Evolutionary conservation across 768 basidiomycete genomes (phyloP), one percentile per base, ranked within the genome.

Genomic region (Serendipita sp.): DNA sequence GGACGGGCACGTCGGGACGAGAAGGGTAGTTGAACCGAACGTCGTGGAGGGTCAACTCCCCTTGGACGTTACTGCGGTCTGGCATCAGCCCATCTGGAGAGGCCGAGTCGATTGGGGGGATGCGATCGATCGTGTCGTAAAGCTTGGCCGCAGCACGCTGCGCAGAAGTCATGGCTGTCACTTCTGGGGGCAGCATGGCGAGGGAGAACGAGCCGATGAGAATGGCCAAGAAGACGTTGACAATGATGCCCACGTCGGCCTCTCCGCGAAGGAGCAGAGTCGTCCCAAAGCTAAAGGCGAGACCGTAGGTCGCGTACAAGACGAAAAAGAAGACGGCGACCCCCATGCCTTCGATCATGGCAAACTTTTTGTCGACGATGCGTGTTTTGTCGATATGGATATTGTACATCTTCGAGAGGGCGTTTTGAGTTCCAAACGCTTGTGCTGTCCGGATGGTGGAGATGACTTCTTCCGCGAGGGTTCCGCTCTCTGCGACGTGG

Each of bases 181-280:
- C 76, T 70, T 96, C 91, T 1, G 95, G 95, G 0, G 88, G 87
- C 61, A 96, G 74, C 69, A 89, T 68, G 2, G 85, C 88, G 61
- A 93, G 76, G 16, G 90, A 91, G 77, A 97, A 94, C 1, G 90
- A 88, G 68, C 92, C 93, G 68, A 92, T 91, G 43, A 94, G 74
- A 69, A 94, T 83, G 48, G 88, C 79, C 67, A 90, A 74, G 72
- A 94, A 82, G 44, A 92, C 90, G 67, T 88, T 96, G 62, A 96
- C 80, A 62, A 96, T 82, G 17, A 77, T 68, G 11, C 91, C 93
- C 7, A 86, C 75, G 45, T 76, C 75, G 22, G 83, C 86, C 84
- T 82, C 72, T 14, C 76, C 75, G 11, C 76, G 66, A 60, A 85
- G 78, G 67, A 92, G 84, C 66, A 98, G 81, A 1, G 90, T 92